Conservation (phyloP, 305 asterid species). For the Nicotiana rustica region DNA sequence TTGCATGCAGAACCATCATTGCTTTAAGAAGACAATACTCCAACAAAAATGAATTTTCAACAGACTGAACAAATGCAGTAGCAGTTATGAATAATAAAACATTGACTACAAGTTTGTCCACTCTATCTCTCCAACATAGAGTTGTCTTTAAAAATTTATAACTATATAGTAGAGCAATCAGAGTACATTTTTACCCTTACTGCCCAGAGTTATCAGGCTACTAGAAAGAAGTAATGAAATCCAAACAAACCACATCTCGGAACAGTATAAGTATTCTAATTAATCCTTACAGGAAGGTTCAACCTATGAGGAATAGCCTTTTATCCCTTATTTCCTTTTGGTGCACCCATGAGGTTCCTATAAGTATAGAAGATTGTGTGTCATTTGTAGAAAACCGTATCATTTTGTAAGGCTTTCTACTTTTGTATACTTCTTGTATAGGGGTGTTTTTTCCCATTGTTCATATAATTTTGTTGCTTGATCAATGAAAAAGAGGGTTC, state of each 20-base stretch:
- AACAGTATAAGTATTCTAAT: not conserved
- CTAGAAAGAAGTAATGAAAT: not conserved
- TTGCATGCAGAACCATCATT: not conserved
- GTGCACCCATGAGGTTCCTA: too few species aligned
- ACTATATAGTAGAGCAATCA: not conserved
- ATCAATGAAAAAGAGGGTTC: too few species aligned
- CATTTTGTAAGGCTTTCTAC: too few species aligned
- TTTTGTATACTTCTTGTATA: too few species aligned
- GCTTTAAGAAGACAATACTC: not conserved
- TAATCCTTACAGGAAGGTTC: not conserved
- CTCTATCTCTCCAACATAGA: conserved; percentile 2
- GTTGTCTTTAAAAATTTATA: not conserved
- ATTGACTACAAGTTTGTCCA: not conserved
- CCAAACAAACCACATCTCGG: not conserved
- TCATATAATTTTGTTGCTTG: too few species aligned
- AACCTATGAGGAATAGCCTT: not conserved
- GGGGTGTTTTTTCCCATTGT: too few species aligned
- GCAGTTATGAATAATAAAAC: not conserved
- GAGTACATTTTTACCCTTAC: not conserved
- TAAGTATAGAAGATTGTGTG: too few species aligned
- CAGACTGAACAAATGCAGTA: not conserved
- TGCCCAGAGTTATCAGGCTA: not conserved
- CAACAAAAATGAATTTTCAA: not conserved
- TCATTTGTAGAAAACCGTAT: too few species aligned
- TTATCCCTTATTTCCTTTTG: too few species aligned